Evolutionary conservation across 139 green algal species (phyloP).

Genomic region (Auxenochlorella pyrenoidosa): DNA sequence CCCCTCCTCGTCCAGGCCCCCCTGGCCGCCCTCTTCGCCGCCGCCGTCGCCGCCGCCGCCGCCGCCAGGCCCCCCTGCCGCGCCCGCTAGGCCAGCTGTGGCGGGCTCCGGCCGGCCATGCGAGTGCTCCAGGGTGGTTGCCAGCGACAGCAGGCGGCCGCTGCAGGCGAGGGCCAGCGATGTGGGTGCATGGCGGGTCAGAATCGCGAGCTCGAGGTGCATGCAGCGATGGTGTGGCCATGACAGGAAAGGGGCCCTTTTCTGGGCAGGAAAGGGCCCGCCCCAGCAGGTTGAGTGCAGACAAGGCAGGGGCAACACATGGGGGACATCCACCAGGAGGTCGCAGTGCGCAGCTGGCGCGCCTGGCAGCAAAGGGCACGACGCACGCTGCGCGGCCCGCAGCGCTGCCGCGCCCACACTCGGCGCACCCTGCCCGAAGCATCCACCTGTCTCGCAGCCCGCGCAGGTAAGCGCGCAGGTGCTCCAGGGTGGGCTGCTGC

Average conservation of each 20-base stretch:
- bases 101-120: neutral
- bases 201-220: too few relatives aligned
- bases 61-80: neutral
- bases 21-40: neutral
- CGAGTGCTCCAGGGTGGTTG: neutral
- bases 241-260: too few relatives aligned
- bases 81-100: neutral
- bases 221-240: too few relatives aligned
- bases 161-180: neutral
- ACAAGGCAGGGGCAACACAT: too few relatives aligned
- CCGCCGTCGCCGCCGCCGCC: neutral
- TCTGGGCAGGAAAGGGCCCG: too few relatives aligned
- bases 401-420: too few relatives aligned
- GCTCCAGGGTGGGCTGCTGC: neutral
- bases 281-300: too few relatives aligned
- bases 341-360: too few relatives aligned
- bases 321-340: too few relatives aligned
- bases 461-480: neutral
- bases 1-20: neutral
- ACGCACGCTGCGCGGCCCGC: too few relatives aligned
- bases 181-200: neutral
- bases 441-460: neutral
- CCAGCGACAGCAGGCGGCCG: conserved; percentile 1
- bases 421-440: neutral
- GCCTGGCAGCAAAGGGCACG: too few relatives aligned